These are phyloP conservation scores for Claviceps sp. DNA, from an alignment of 2,329 filamentous ascomycete species.

Conservation along the genomic window DNA sequence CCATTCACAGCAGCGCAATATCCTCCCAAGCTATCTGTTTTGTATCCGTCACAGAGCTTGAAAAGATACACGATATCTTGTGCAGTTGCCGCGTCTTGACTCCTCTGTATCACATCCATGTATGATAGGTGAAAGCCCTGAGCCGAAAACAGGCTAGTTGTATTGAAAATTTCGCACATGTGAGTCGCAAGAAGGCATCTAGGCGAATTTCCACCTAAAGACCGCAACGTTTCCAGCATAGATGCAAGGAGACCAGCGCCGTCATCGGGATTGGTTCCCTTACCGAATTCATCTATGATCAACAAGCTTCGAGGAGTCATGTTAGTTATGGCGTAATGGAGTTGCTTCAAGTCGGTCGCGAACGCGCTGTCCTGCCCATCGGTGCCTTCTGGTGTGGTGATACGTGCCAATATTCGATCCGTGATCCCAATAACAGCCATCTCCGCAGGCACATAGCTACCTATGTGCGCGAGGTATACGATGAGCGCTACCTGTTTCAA, in stretches of 20 bases:
- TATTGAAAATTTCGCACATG: conserved; percentile 60
- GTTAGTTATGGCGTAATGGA: conserved; percentile 61
- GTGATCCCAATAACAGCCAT: conserved; percentile 70
- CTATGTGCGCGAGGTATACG: conserved; percentile 83
- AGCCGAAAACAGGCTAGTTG: conserved; percentile 37
- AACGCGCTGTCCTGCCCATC: conserved; percentile 48
- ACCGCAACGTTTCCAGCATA: conserved; percentile 42
- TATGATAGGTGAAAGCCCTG: conserved; percentile 46
- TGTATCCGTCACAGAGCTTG: conserved; percentile 52
- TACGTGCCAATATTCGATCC: conserved; percentile 81
- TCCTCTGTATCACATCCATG: conserved; percentile 55
- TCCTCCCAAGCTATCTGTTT: conserved; percentile 70
- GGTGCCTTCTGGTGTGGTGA: conserved; percentile 58
- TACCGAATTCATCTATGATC: conserved; percentile 84
- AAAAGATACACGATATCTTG: conserved; percentile 66
- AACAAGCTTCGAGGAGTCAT: conserved; percentile 66
- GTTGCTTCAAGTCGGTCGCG: conserved; percentile 73
- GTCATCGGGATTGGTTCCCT: conserved; percentile 45
- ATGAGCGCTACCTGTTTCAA: conserved; percentile 87
- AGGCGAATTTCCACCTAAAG: conserved; percentile 31
- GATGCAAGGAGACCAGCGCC: conserved; percentile 46
- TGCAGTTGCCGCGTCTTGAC: conserved; percentile 31
- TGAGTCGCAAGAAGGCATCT: conserved; percentile 50
- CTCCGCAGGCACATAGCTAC: conserved; percentile 78
- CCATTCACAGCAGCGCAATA: conserved; percentile 80